phyloP scores from a whole-genome alignment of 805 yeast species.

The Wickerhamomyces strasburgensis region DNA sequence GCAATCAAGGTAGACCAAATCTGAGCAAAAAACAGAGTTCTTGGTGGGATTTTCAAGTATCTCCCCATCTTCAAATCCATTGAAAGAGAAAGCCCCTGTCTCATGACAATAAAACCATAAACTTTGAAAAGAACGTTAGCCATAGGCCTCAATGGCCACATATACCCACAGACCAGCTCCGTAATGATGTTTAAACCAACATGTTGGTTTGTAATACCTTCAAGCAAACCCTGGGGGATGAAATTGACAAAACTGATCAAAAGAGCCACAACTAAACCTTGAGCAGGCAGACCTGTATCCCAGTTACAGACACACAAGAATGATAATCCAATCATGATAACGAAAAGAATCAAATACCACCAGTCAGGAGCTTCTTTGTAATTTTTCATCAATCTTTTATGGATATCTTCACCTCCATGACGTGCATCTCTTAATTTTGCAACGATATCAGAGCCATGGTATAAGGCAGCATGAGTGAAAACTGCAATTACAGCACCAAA shows the following conservation, averaged over 20 bases:
- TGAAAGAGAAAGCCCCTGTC: constrained; percentile 48
- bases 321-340: constrained; percentile 25
- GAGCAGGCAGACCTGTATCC: constrained; percentile 55
- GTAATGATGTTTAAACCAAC: constrained; percentile 57
- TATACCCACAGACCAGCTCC: constrained; percentile 56
- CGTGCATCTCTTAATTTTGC: constrained; percentile 33
- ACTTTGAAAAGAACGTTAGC: constrained; percentile 53
- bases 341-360: constrained; percentile 30
- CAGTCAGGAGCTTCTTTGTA: constrained; percentile 69
- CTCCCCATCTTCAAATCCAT: constrained; percentile 53
- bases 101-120: constrained; percentile 48
- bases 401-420: constrained; percentile 42
- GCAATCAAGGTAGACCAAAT: constrained; percentile 36
- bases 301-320: constrained; percentile 31
- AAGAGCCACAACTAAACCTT: constrained; percentile 56
- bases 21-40: constrained; percentile 45
- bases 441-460: constrained; percentile 52
- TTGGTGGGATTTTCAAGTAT: constrained; percentile 54
- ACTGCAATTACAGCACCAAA: constrained; percentile 64
- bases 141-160: constrained; percentile 49
- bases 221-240: constrained; percentile 53
- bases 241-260: constrained; percentile 47
- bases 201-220: constrained; percentile 50
- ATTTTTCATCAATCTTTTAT: constrained; percentile 45
- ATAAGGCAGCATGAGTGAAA: constrained; percentile 50